Evolutionary conservation across 495 filamentous ascomycete species (phyloP).

Genomic region (Penicillium goetzii): DNA sequence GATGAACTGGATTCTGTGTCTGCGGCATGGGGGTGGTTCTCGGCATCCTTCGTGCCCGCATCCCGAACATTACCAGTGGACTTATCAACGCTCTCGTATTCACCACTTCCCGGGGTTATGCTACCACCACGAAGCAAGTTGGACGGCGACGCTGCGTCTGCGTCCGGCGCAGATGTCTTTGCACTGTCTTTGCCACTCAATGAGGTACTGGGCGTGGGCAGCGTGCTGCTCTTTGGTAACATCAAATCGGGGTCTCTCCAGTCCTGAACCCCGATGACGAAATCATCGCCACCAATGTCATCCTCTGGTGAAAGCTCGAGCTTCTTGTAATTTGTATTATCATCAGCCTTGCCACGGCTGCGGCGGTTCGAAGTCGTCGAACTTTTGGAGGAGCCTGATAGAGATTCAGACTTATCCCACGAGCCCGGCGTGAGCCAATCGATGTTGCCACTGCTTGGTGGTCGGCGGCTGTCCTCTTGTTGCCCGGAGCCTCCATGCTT

Average conservation of each 20-base stretch:
- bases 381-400: constrained; percentile 21
- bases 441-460: constrained; percentile 81
- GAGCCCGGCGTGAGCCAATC: constrained; percentile 76
- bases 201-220: constrained; percentile 32
- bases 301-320: constrained; percentile 26
- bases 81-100: constrained; percentile 59
- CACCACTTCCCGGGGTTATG: constrained; percentile 77
- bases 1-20: constrained; percentile 11
- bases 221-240: constrained; percentile 37
- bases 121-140: constrained; percentile 64
- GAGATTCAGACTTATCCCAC: constrained; percentile 60
- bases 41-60: constrained; percentile 15
- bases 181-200: constrained; percentile 26
- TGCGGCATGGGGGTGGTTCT: constrained; percentile 10
- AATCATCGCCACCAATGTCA: constrained; percentile 61
- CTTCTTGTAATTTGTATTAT: constrained; percentile 24
- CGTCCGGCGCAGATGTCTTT: constrained; percentile 32
- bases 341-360: constrained; percentile 20
- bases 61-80: constrained; percentile 27
- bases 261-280: constrained; percentile 91
- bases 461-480: constrained; percentile 63
- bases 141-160: constrained; percentile 39
- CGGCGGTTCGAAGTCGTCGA: constrained; percentile 15
- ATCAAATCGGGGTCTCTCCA: constrained; percentile 88
- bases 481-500: constrained; percentile 29